These are phyloP conservation scores for Aspergillaceae sp. DNA, from an alignment of 2,329 filamentous ascomycete genomes.

Conservation along the genomic window DNA sequence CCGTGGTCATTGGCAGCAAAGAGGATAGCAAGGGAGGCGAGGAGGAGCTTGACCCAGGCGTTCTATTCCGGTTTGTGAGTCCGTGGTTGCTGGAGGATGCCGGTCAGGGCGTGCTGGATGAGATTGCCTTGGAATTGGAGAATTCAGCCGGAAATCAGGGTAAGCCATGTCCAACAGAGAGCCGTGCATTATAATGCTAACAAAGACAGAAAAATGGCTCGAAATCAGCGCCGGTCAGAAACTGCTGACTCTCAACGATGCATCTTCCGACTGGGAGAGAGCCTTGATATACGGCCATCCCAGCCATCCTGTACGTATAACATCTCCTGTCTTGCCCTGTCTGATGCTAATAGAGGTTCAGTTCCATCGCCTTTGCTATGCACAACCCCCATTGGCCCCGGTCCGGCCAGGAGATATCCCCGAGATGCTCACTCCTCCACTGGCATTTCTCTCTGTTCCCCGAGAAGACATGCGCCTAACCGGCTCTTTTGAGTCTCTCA, in stretches of 20 bases:
- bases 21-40: neutral
- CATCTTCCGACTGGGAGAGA: constrained; percentile 8
- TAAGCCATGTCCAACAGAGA: neutral
- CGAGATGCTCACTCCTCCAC: constrained; percentile 8
- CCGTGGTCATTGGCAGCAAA: neutral
- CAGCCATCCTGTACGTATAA: constrained; percentile 9
- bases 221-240: constrained; percentile 1
- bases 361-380: constrained; percentile 10
- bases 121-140: constrained; percentile 5
- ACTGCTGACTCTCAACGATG: neutral
- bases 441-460: constrained; percentile 13
- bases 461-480: constrained; percentile 7
- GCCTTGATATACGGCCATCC: constrained; percentile 12
- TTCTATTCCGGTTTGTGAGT: constrained; percentile 5
- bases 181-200: neutral
- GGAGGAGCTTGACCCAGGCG: constrained; percentile 2
- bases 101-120: neutral
- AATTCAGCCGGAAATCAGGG: constrained; percentile 10
- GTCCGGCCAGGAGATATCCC: constrained; percentile 8
- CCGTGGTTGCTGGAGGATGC: constrained; percentile 3
- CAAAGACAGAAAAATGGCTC: constrained; percentile 6
- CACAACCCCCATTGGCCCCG: constrained; percentile 5
- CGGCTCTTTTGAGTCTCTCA: constrained; percentile 10
- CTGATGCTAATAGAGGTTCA: neutral
- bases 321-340: neutral